phyloP scores from a whole-genome alignment of 306 rosid genomes.

The Trifolium pratense region DNA sequence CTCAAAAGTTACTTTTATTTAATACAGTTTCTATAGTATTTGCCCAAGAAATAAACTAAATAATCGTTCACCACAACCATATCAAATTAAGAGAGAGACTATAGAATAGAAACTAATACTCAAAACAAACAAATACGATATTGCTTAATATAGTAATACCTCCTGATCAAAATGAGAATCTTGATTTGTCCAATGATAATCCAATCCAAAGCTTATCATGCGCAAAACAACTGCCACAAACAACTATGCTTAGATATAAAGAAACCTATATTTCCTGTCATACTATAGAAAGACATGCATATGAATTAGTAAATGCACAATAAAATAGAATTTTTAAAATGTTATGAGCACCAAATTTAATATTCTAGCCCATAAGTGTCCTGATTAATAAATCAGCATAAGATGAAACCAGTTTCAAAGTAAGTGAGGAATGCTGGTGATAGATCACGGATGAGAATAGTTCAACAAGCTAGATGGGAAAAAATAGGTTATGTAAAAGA shows the following conservation, averaged over 20 bases:
- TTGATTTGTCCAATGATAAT: conserved; percentile 78
- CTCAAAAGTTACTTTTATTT: conserved; percentile 36
- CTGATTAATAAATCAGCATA: conserved; percentile 17
- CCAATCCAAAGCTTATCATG: conserved; percentile 94
- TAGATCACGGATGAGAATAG: conserved; percentile 21
- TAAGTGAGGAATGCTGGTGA: conserved; percentile 24
- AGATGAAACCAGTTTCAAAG: conserved; percentile 22
- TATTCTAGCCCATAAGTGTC: conserved; percentile 9
- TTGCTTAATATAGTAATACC: conserved; percentile 54
- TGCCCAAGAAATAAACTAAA: conserved; percentile 21
- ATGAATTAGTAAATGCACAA: conserved; percentile 24
- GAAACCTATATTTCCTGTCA: neutral
- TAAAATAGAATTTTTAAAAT: neutral
- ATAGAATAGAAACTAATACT: conserved; percentile 20
- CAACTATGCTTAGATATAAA: conserved; percentile 41
- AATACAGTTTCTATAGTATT: conserved; percentile 30
- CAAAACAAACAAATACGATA: conserved; percentile 32
- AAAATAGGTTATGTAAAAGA: neutral
- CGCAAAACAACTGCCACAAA: conserved; percentile 84
- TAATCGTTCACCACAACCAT: conserved; percentile 34
- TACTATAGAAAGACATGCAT: conserved; percentile 20
- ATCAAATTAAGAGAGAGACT: conserved; percentile 2
- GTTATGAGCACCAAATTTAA: conserved; percentile 12
- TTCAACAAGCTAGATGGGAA: conserved; percentile 12
- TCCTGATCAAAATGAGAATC: conserved; percentile 69